Evolutionary conservation across 768 basidiomycete species (phyloP), one percentile per base, ranked within the genome.

Genomic region (Boletus barrowsii): DNA sequence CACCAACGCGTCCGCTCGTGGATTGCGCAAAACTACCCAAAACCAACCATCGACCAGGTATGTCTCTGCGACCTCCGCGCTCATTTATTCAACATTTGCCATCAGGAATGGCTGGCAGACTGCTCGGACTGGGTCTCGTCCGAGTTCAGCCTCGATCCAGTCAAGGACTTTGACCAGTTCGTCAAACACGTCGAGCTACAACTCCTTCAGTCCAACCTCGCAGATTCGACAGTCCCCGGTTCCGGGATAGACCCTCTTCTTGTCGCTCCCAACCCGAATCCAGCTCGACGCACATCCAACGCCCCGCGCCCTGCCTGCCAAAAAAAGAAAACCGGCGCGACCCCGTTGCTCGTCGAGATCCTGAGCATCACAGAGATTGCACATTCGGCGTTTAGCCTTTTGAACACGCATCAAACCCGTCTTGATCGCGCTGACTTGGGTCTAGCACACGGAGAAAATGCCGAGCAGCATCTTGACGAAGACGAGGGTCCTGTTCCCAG

Each of bases 311-410:
- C 49, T 4, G 47, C n/a, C 10, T 59, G 41, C 8, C 61, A 53
- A 50, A 65, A 42, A 51, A 46, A 42, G 47, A 56, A 75, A 14
- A 62, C 62, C 2, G 77, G 78, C 7, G 57, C 74, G 7, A 57
- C 46, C 20, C 83, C 87, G 1, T 70, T 90, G 32, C 81, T 92
- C 36, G 86, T 94, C 10, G 87, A 97, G 63, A 79, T 97, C 26
- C 71, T 75, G 17, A 76, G 81, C 14, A 80, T 96, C n/a, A 90
- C 83, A 17, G 95, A 98, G 52, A 86, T 97, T 20, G 90, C 87
- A 0, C 73, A 81, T 42, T 93, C 93, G 59, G 95, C 94, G 0
- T 90, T 92, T 63, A 83, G 76, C 48, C 77, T 97, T 17, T 79
- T 87, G 55, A 88, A 88, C 60, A 79, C 82, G 22, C 79, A 87